These are phyloP conservation scores for Sporisorium graminicola DNA, from an alignment of 1,284 basidiomycete species.

Conservation along the genomic window DNA sequence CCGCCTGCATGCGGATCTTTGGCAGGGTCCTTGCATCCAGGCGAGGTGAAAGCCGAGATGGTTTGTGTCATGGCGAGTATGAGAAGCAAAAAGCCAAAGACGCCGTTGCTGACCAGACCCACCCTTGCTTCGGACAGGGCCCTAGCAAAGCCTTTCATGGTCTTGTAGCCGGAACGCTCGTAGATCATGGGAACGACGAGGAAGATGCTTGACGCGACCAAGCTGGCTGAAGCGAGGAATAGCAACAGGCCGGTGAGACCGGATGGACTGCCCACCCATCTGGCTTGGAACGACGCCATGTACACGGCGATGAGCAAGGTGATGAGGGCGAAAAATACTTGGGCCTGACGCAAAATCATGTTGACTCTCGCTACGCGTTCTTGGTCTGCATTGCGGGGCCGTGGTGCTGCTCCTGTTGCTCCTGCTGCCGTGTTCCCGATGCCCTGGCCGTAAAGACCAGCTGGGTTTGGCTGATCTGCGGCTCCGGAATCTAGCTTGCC, in stretches of 20 bases:
- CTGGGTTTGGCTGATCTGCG: conserved; percentile 14
- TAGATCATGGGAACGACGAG: conserved; percentile 56
- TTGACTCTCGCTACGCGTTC: conserved; percentile 40
- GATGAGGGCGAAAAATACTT: conserved; percentile 50
- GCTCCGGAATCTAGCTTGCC: conserved; percentile 41
- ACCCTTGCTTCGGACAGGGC: conserved; percentile 58
- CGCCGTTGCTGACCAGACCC: conserved; percentile 57
- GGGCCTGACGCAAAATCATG: conserved; percentile 39
- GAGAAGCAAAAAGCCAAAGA: conserved; percentile 48
- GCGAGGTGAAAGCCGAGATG: conserved; percentile 57
- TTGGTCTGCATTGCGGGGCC: conserved; percentile 22
- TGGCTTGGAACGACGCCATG: conserved; percentile 56
- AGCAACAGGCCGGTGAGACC: conserved; percentile 62
- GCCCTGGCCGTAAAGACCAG: conserved; percentile 24
- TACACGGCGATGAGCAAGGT: conserved; percentile 58
- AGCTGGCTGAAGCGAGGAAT: conserved; percentile 44
- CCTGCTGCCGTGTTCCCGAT: conserved; percentile 35
- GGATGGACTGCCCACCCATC: conserved; percentile 58
- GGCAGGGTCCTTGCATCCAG: conserved; percentile 59
- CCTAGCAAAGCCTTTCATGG: conserved; percentile 38
- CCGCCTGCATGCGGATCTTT: conserved; percentile 59
- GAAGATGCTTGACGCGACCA: conserved; percentile 48
- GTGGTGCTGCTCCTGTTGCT: neutral
- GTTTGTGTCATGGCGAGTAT: conserved; percentile 60
- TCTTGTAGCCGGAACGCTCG: conserved; percentile 47